Evolutionary conservation across 192 early-diverging fungal genomes (phyloP).

Genomic region (Paraglomus brasilianum): DNA sequence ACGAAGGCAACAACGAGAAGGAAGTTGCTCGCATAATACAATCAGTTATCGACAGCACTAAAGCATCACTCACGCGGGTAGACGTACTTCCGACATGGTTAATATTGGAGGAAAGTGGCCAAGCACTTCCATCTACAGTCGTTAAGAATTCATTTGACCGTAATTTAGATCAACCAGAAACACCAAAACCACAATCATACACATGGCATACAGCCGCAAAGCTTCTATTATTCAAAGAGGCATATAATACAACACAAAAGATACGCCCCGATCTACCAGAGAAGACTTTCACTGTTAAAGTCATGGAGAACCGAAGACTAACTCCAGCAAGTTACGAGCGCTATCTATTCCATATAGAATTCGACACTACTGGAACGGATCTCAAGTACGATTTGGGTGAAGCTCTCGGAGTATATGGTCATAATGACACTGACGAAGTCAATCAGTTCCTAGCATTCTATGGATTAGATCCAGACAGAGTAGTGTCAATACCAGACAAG

Average conservation of each 20-base stretch:
- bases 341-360: conserved; percentile 96
- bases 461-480: conserved; percentile 62
- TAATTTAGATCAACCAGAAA: conserved; percentile 30
- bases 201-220: conserved; percentile 60
- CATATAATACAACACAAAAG: conserved; percentile 47
- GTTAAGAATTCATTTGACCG: conserved; percentile 31
- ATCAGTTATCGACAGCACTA: conserved; percentile 29
- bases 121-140: conserved; percentile 33
- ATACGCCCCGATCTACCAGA: conserved; percentile 65
- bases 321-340: conserved; percentile 89
- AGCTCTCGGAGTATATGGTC: conserved; percentile 89
- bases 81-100: conserved; percentile 48
- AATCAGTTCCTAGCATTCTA: conserved; percentile 70
- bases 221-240: conserved; percentile 72
- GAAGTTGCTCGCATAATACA: conserved; percentile 17
- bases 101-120: conserved; percentile 42
- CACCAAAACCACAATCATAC: conserved; percentile 30
- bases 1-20: conserved; percentile 31
- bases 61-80: conserved; percentile 33
- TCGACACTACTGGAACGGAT: conserved; percentile 76
- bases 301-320: conserved; percentile 78
- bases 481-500: conserved; percentile 56
- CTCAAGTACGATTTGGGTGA: conserved; percentile 92
- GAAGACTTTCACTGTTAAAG: conserved; percentile 59
- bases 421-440: conserved; percentile 78